Percentiles rank a stretch among this genome's conserved stretches.
Conservation (phyloP, 768 basidiomycete genomes). For the Pleurotus tuoliensis region DNA sequence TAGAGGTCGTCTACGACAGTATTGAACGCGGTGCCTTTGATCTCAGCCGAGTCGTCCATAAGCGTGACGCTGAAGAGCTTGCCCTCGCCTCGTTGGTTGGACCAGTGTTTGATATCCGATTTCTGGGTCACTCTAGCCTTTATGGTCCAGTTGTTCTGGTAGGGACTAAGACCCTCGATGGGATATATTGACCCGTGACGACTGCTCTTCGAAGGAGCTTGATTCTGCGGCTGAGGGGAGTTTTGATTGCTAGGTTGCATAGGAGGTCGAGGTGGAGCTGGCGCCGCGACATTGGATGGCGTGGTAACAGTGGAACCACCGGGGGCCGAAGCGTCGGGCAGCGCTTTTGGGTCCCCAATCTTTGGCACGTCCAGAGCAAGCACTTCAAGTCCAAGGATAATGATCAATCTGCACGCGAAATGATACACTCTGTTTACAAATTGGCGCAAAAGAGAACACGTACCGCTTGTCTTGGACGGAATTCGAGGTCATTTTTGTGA, state of each 20-base stretch:
- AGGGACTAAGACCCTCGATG: slow-evolving; percentile 92
- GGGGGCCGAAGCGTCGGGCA: slow-evolving; percentile 24
- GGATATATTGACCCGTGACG: slow-evolving; percentile 51
- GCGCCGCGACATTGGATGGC: slow-evolving; percentile 20
- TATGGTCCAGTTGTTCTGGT: slow-evolving; percentile 99
- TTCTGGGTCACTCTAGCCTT: slow-evolving; percentile 91
- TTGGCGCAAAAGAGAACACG: slow-evolving; percentile 18
- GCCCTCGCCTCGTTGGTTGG: slow-evolving; percentile 87
- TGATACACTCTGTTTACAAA: neutral
- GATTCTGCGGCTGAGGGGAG: slow-evolving; percentile 5
- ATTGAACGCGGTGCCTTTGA: slow-evolving; percentile 91
- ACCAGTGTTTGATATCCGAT: slow-evolving; percentile 85
- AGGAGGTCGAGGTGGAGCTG: slow-evolving; percentile 12
- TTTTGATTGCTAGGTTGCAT: slow-evolving; percentile 12
- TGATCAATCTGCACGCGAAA: slow-evolving; percentile 57
- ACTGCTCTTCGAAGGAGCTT: slow-evolving; percentile 20
- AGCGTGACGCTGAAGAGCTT: slow-evolving; percentile 90
- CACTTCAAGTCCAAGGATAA: slow-evolving; percentile 66
- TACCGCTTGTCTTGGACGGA: slow-evolving; percentile 82
- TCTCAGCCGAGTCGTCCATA: slow-evolving; percentile 94
- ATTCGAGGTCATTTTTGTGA: slow-evolving; percentile 80
- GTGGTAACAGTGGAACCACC: slow-evolving; percentile 22
- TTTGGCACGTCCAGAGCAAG: slow-evolving; percentile 56
- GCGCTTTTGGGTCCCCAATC: slow-evolving; percentile 57
- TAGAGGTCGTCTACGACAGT: slow-evolving; percentile 77